These are phyloP conservation scores for Trifolium pratense DNA, from an alignment of 306 rosid species.

Conservation along the genomic window DNA sequence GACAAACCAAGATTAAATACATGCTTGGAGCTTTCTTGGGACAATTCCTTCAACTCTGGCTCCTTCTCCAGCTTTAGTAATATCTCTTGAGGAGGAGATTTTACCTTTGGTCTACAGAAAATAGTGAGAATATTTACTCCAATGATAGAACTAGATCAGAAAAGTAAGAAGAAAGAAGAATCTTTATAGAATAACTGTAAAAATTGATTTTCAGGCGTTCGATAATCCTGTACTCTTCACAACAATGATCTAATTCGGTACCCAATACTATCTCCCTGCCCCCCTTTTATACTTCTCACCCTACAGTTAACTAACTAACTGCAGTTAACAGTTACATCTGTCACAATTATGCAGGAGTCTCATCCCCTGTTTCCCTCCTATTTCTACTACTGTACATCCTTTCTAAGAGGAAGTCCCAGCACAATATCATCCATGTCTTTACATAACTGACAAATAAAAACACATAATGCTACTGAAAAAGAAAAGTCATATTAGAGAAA, in stretches of 20 bases:
- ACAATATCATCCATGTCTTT: constrained; percentile 6
- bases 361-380: neutral
- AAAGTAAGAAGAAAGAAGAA: constrained; percentile 13
- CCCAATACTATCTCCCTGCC: constrained; percentile 1
- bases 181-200: neutral
- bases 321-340: neutral
- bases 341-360: neutral
- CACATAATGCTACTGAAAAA: constrained; percentile 3
- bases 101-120: constrained; percentile 76
- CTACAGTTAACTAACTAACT: constrained; percentile 11
- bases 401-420: neutral
- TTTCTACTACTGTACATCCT: constrained; percentile 7
- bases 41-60: constrained; percentile 65
- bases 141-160: neutral
- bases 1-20: constrained; percentile 84
- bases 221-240: neutral
- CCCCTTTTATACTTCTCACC: neutral
- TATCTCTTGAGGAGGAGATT: constrained; percentile 88
- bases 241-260: neutral
- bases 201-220: neutral
- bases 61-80: constrained; percentile 84
- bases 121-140: constrained; percentile 39
- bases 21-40: constrained; percentile 77
- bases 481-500: constrained; percentile 10
- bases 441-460: constrained; percentile 15